Evolutionary conservation across 352 stramenopile genomes (phyloP).

Genomic region (Phytopythium kandeliae): DNA sequence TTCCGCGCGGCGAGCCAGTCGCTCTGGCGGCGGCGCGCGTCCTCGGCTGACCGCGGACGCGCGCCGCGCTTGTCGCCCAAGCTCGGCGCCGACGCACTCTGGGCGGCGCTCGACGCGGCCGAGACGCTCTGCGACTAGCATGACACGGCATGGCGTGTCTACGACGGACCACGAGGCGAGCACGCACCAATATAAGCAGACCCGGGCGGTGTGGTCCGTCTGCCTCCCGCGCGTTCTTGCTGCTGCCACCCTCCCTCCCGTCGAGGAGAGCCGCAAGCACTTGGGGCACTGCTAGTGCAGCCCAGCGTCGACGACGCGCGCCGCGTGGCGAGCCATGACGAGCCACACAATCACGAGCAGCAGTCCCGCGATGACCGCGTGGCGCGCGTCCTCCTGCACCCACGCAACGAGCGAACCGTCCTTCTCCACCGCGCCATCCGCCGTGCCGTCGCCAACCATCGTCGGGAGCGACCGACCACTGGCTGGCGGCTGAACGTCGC

Average conservation of each 20-base stretch:
- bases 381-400: slow-evolving; percentile 61
- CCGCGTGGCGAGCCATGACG: slow-evolving; percentile 28
- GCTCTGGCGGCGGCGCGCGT: slow-evolving; percentile 35
- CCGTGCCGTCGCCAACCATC: too few relatives aligned
- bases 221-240: too few relatives aligned
- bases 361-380: slow-evolving; percentile 50
- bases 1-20: slow-evolving; percentile 2
- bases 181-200: background rate
- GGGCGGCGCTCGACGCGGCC: slow-evolving; percentile 13
- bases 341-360: slow-evolving; percentile 61
- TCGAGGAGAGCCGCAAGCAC: slow-evolving; percentile 5
- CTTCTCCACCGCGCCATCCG: slow-evolving; percentile 37
- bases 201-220: too few relatives aligned
- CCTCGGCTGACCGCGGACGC: background rate
- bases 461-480: too few relatives aligned
- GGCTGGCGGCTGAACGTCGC: slow-evolving; percentile 1
- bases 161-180: slow-evolving; percentile 1
- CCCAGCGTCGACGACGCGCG: slow-evolving; percentile 7
- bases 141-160: too few relatives aligned
- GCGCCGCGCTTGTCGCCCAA: slow-evolving; percentile 19
- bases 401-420: slow-evolving; percentile 63
- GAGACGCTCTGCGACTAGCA: background rate
- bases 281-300: slow-evolving; percentile 11
- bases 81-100: slow-evolving; percentile 33
- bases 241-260: slow-evolving; percentile 1